Conservation (phyloP, 352 stramenopile species). For the Phytophthora ohioensis region DNA sequence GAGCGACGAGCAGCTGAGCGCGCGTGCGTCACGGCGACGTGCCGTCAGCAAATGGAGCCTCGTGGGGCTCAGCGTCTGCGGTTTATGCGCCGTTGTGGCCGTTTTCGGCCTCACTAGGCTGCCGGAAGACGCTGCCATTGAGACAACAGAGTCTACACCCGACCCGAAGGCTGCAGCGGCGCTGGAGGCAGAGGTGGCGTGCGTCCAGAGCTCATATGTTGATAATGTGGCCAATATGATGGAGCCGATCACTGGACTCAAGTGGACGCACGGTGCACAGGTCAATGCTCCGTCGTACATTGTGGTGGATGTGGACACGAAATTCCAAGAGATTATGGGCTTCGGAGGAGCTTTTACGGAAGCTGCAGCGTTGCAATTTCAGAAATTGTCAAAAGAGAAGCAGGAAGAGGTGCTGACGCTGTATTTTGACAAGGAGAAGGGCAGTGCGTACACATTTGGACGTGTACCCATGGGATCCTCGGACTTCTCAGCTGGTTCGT, state of each 20-base stretch:
- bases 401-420: conserved; percentile 88
- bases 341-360: conserved; percentile 95
- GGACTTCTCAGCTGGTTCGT: conserved; percentile 89
- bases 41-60: conserved; percentile 39
- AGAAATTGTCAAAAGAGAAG: conserved; percentile 74
- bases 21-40: conserved; percentile 18
- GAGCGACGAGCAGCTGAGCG: conserved; percentile 37
- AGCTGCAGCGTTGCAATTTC: conserved; percentile 88
- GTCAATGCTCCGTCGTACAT: conserved; percentile 46
- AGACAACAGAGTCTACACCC: conserved; percentile 13
- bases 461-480: conserved; percentile 92
- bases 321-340: conserved; percentile 86
- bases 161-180: conserved; percentile 3
- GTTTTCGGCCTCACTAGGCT: conserved; percentile 19
- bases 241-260: conserved; percentile 57
- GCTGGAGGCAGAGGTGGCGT: conserved; percentile 38
- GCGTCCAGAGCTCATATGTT: conserved; percentile 75
- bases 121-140: conserved; percentile 25
- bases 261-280: conserved; percentile 42
- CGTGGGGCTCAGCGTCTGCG: conserved; percentile 24
- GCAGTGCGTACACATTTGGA: conserved; percentile 89
- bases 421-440: conserved; percentile 88
- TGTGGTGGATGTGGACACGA: conserved; percentile 54
- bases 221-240: conserved; percentile 74
- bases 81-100: conserved; percentile 17